phyloP scores from a whole-genome alignment of 345 rosid genomes.

The Cardamine chenopodiifolia region DNA sequence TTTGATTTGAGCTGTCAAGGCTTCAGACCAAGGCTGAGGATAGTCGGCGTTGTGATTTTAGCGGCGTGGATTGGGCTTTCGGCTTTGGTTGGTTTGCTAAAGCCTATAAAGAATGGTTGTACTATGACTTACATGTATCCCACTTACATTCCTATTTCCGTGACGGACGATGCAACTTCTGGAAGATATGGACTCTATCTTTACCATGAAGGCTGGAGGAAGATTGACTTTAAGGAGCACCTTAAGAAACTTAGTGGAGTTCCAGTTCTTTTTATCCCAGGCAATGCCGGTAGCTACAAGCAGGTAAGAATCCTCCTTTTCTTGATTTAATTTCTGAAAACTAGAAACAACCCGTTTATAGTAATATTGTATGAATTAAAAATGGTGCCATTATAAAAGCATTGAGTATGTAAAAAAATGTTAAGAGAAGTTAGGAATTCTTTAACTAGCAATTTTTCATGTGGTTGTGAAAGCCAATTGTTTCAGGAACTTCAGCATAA shows the following conservation, averaged over 20 bases:
- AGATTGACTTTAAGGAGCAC: conserved; percentile 79
- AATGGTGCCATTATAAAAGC: neutral
- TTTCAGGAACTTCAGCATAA: conserved; percentile 19
- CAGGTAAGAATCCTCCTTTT: conserved; percentile 57
- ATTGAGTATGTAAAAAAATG: neutral
- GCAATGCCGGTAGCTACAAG: conserved; percentile 96
- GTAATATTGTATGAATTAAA: neutral
- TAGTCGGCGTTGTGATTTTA: conserved; percentile 49
- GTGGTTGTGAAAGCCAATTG: conserved; percentile 2
- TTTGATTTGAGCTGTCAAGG: conserved; percentile 48
- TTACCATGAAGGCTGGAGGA: conserved; percentile 98
- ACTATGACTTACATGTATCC: conserved; percentile 98
- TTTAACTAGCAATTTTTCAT: conserved; percentile 2
- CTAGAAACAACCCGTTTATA: neutral
- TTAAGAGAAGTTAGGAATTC: neutral
- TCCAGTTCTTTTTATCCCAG: conserved; percentile 94
- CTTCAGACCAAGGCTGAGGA: conserved; percentile 53
- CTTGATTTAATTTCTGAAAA: neutral
- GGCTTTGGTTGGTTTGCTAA: conserved; percentile 62
- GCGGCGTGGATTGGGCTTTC: conserved; percentile 58
- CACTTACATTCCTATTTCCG: conserved; percentile 79
- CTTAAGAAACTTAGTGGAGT: conserved; percentile 84
- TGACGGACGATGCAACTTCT: conserved; percentile 45
- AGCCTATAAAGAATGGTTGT: conserved; percentile 87
- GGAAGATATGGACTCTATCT: conserved; percentile 74